Conservation (phyloP, 331 rosid genomes). For the Quercus phellos region DNA sequence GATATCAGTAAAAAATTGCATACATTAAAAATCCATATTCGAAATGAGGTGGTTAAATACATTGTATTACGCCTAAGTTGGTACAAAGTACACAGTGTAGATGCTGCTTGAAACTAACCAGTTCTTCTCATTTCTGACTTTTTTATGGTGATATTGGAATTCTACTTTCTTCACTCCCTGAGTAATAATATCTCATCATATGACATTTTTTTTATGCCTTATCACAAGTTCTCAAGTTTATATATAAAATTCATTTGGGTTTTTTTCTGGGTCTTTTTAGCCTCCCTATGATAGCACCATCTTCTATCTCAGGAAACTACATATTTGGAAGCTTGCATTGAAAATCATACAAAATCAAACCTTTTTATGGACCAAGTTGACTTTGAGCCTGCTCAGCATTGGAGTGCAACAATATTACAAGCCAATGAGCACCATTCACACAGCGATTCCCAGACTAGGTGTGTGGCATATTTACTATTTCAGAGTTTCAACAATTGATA, state of each 20-base stretch:
- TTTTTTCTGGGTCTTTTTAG: slow-evolving; percentile 10
- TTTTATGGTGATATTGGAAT: not conserved
- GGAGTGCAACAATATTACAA: slow-evolving; percentile 70
- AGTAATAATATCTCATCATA: not conserved
- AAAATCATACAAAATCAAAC: slow-evolving; percentile 93
- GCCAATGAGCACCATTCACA: slow-evolving; percentile 57
- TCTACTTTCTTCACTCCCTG: not conserved
- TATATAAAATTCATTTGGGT: not conserved
- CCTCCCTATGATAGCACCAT: slow-evolving; percentile 11
- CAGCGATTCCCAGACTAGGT: slow-evolving; percentile 53
- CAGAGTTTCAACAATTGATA: slow-evolving; percentile 10
- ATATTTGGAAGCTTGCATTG: slow-evolving; percentile 95
- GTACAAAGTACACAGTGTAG: not conserved
- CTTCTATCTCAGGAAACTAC: slow-evolving; percentile 72
- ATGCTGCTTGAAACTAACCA: not conserved
- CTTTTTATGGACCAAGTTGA: slow-evolving; percentile 99
- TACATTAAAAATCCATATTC: not conserved
- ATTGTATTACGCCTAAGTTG: not conserved
- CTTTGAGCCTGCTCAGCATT: slow-evolving; percentile 82
- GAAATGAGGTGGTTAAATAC: not conserved
- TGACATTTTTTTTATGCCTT: not conserved
- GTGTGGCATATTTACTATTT: slow-evolving; percentile 20
- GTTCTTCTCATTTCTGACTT: not conserved
- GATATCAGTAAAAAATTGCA: not conserved
- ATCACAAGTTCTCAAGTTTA: not conserved